phyloP scores from a whole-genome alignment of 2,329 filamentous ascomycete species.

The Fonsecaea pedrosoi region DNA sequence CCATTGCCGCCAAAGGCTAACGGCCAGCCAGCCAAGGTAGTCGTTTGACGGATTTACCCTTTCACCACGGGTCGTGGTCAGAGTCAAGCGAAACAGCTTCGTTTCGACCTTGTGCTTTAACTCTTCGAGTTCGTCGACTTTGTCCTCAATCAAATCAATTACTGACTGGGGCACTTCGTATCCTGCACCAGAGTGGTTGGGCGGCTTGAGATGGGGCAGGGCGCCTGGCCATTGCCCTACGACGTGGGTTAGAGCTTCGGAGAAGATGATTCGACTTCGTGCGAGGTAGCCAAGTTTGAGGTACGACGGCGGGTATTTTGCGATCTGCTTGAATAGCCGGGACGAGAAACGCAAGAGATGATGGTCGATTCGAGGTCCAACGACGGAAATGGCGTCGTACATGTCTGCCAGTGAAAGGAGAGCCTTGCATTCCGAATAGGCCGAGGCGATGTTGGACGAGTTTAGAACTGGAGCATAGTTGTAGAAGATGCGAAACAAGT shows the following conservation, averaged over 20 bases:
- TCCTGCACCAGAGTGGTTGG: constrained; percentile 45
- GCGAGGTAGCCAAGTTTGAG: constrained; percentile 87
- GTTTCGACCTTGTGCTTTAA: constrained; percentile 79
- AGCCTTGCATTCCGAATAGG: constrained; percentile 92
- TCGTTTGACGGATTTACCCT: constrained; percentile 78
- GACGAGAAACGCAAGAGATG: constrained; percentile 91
- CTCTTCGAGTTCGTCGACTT: constrained; percentile 89
- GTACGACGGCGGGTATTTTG: constrained; percentile 93
- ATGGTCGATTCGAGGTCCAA: constrained; percentile 89
- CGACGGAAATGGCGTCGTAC: constrained; percentile 87
- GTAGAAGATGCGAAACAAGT: constrained; percentile 94
- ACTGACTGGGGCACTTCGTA: constrained; percentile 72
- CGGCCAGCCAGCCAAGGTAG: constrained; percentile 87
- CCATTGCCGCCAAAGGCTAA: constrained; percentile 90
- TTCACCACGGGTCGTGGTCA: constrained; percentile 81
- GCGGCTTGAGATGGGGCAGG: constrained; percentile 73
- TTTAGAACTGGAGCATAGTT: constrained; percentile 86
- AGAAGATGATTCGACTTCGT: constrained; percentile 80
- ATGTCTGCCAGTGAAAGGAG: constrained; percentile 88
- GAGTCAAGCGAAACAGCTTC: constrained; percentile 78
- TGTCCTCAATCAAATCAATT: constrained; percentile 90
- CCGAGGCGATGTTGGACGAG: constrained; percentile 84
- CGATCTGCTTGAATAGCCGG: constrained; percentile 92
- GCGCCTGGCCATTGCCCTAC: constrained; percentile 92
- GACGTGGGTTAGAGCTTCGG: constrained; percentile 89